Evolutionary conservation across 1,139 yeast genomes (phyloP).

Genomic region (Hanseniaspora sp.): DNA sequence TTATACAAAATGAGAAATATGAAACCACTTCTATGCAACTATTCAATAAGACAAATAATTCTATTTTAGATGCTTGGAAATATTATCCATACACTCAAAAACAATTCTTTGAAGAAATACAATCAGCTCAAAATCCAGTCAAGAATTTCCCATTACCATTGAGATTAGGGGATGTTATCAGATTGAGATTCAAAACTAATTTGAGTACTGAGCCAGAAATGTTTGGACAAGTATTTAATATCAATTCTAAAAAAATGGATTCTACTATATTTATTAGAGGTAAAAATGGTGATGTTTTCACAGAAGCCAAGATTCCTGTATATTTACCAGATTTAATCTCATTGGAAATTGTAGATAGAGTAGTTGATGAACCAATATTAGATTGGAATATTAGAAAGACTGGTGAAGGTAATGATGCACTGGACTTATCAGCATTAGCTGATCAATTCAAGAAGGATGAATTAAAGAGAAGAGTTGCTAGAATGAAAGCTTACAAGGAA

Average conservation of each 20-base stretch:
- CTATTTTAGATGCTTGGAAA: conserved; percentile 3
- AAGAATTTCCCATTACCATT: conserved; percentile 10
- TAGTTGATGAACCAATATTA: background rate
- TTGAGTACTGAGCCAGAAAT: conserved; percentile 7
- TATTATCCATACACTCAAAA: conserved; percentile 5
- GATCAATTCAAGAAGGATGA: conserved; percentile 13
- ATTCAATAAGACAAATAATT: background rate
- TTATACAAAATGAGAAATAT: background rate
- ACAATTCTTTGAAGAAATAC: conserved; percentile 7
- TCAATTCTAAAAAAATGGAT: conserved; percentile 2
- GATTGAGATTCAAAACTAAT: conserved; percentile 6
- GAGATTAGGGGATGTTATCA: conserved; percentile 11
- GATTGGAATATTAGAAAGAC: background rate
- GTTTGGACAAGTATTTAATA: conserved; percentile 6
- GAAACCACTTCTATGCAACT: conserved; percentile 1
- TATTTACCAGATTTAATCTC: conserved; percentile 2
- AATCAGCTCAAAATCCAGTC: conserved; percentile 2
- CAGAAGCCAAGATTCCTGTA: conserved; percentile 7
- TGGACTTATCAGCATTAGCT: conserved; percentile 5
- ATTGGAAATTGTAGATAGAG: conserved; percentile 10
- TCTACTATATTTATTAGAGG: background rate
- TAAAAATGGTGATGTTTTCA: conserved; percentile 10
- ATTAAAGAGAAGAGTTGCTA: conserved; percentile 13
- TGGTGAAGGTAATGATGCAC: background rate
- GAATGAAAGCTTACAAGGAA: conserved; percentile 9